A percentile compares a stretch with the other conserved stretches of the same genome.
These are phyloP conservation scores for Murraya paniculata DNA, from an alignment of 345 rosid genomes.

Conservation along the genomic window DNA sequence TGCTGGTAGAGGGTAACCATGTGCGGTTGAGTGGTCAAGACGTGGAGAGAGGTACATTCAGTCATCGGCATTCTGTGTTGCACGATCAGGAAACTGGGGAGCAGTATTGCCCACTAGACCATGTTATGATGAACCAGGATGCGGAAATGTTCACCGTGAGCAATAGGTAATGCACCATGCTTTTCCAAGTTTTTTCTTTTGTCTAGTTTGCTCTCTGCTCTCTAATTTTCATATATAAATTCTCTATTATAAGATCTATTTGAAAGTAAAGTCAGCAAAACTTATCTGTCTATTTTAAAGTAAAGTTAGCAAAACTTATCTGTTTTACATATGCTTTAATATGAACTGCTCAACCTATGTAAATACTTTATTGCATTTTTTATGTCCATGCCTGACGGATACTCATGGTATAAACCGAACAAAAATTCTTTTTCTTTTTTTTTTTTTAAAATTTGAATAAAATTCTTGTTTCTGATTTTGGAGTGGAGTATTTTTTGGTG, in stretches of 20 bases:
- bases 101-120: constrained; percentile 74
- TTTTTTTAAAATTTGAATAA: neutral
- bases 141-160: constrained; percentile 88
- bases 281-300: neutral
- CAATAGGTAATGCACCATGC: constrained; percentile 46
- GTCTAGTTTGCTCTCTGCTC: neutral
- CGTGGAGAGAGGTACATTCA: constrained; percentile 89
- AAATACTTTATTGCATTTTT: neutral
- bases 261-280: neutral
- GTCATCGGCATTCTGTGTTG: constrained; percentile 72
- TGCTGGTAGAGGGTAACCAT: constrained; percentile 84
- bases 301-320: neutral
- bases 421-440: too few species aligned
- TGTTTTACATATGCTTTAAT: neutral
- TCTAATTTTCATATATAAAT: neutral
- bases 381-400: neutral
- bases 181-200: neutral
- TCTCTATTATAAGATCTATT: neutral
- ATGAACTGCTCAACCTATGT: neutral
- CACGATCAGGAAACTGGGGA: constrained; percentile 79
- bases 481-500: neutral
- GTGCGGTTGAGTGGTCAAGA: constrained; percentile 90
- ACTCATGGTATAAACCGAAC: too few species aligned
- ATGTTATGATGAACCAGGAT: constrained; percentile 62
- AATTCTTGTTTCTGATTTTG: neutral